Base-by-base conservation (phyloP, 2,329 filamentous ascomycete genomes). In the Aureobasidium subglaciale region DNA sequence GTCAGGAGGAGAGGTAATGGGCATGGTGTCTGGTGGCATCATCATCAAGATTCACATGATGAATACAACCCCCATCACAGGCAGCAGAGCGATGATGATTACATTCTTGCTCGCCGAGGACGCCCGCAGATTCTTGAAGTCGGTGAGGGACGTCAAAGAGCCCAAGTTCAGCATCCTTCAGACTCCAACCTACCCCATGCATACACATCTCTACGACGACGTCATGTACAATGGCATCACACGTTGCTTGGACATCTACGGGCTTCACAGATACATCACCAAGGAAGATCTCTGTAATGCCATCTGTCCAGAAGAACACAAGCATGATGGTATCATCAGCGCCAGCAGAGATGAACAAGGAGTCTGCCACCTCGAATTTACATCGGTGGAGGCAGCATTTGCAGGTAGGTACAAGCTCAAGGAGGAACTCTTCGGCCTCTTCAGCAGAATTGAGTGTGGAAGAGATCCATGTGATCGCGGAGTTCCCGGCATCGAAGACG, bases 161-260 rank as follows among this genome's bases (percentile, higher is more conserved):
- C 50, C 50, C 3, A 25, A n/a, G 15, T 42, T 54, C 38, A 54
- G 27, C 16, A 27, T 54, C 4, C 41, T 46, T 24, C 2, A 55
- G 9, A 25, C 22, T 8, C 52, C 52, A 2, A 30, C 24, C 10
- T 55, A 29, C 5, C 52, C 52, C 4, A 5, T 38, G 2, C 4
- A 25, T 6, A 15, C 5, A 4, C 10, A 7, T 2, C 27, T 54
- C 6, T 11, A 2, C 5, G 20, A 54, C 9, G 37, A 43, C 20
- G 35, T 54, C 10, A 18, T 30, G n/a, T 38, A 37, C 20, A 42
- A 38, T 3, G 41, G 41, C 7, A n/a, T 45, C 13, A 46, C 52
- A 13, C 52, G 52, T 32, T 46, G 52, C 32, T 22, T 55, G 30
- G 52, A 32, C 24, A 25, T 55, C 24, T 18, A 20, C 37, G 24